Conservation (phyloP, 768 basidiomycete species). For the Inosperma sp. region DNA sequence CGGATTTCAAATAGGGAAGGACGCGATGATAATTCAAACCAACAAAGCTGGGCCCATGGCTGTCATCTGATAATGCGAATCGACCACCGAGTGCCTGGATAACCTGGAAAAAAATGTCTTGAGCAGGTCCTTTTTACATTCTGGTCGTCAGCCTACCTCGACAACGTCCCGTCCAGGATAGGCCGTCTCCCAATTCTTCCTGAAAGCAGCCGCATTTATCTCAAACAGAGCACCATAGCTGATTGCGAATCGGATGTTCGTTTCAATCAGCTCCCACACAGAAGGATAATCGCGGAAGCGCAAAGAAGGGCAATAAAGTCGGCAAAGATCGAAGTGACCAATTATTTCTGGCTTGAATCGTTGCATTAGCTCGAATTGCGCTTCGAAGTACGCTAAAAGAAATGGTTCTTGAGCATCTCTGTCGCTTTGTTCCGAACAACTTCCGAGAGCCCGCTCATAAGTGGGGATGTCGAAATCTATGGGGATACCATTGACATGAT, state of each 20-base stretch:
- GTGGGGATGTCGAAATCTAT: constrained; percentile 87
- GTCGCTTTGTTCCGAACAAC: constrained; percentile 30
- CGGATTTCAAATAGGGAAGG: constrained; percentile 54
- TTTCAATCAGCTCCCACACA: constrained; percentile 60
- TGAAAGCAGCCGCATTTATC: constrained; percentile 85
- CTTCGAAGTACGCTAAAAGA: constrained; percentile 75
- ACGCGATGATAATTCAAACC: constrained; percentile 76
- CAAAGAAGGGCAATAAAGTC: constrained; percentile 71
- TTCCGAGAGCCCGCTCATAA: constrained; percentile 56
- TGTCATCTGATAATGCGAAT: constrained; percentile 89
- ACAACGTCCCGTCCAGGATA: constrained; percentile 83
- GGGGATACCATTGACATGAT: constrained; percentile 82
- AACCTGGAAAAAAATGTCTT: neutral
- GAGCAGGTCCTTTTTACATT: neutral
- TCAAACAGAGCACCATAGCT: constrained; percentile 91
- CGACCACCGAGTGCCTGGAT: constrained; percentile 50
- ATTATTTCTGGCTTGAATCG: constrained; percentile 82
- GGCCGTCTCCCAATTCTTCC: constrained; percentile 83
- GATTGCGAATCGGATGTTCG: constrained; percentile 72
- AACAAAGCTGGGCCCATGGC: constrained; percentile 84
- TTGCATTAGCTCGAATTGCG: constrained; percentile 67
- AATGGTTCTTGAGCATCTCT: constrained; percentile 40
- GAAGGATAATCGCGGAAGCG: constrained; percentile 50
- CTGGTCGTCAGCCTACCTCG: constrained; percentile 57
- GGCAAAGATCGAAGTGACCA: constrained; percentile 91